phyloP scores from a whole-genome alignment of 805 yeast genomes.

The Suhomyces prunicola region DNA sequence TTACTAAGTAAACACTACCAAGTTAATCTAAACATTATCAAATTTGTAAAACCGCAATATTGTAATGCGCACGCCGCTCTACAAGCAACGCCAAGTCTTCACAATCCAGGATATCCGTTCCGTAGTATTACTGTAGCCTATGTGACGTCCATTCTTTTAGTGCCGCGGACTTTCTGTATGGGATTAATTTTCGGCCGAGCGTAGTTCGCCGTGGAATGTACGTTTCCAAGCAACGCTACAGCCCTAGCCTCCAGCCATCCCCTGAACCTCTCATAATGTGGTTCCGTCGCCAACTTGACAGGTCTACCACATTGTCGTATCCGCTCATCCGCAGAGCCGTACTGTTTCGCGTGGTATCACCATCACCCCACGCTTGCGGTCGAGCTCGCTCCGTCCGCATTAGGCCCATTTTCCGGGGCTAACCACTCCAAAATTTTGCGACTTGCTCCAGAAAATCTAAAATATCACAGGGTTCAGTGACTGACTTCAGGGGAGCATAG shows the following conservation, averaged over 20 bases:
- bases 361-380: neutral
- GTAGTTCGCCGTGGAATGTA: neutral
- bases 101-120: too few species aligned
- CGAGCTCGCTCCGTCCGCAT: neutral
- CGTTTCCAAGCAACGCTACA: neutral
- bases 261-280: too few species aligned
- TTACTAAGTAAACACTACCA: neutral
- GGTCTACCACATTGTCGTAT: too few species aligned
- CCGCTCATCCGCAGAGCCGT: neutral
- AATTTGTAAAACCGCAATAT: too few species aligned
- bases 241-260: neutral
- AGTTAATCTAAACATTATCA: too few species aligned
- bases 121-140: too few species aligned
- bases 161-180: neutral
- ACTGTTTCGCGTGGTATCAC: neutral
- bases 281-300: too few species aligned
- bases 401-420: neutral
- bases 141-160: too few species aligned
- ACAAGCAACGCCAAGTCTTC: too few species aligned
- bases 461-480: neutral
- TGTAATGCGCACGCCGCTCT: too few species aligned
- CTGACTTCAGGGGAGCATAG: neutral
- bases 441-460: neutral
- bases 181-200: neutral
- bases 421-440: neutral